Conservation (phyloP, 139 green algal species). For the Diplosphaera chodatii region DNA sequence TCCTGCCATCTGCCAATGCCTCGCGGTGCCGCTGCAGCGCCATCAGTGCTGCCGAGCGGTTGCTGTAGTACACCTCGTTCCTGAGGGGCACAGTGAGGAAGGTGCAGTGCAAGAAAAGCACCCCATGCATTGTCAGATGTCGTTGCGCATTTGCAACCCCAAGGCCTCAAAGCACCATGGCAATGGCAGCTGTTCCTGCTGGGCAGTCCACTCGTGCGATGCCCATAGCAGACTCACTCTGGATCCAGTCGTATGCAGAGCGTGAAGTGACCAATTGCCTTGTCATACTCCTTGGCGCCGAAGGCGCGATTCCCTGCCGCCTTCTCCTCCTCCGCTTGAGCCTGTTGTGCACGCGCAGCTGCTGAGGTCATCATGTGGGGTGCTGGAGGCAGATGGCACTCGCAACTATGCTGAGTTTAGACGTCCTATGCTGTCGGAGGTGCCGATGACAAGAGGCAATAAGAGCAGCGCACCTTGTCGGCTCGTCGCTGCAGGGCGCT, state of each 20-base stretch:
- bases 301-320: conserved; percentile 69
- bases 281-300: conserved; percentile 25
- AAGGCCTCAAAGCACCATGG: not conserved
- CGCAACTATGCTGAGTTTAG: too few relatives aligned
- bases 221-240: too few relatives aligned
- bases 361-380: too few relatives aligned
- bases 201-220: too few relatives aligned
- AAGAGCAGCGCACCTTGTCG: conserved; percentile 9
- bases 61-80: conserved; percentile 73
- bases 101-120: not conserved
- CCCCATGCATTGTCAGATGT: too few relatives aligned
- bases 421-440: too few relatives aligned
- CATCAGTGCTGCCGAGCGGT: conserved; percentile 60
- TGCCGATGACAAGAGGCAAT: not conserved
- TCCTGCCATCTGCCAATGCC: conserved; percentile 50
- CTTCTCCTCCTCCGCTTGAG: conserved; percentile 55
- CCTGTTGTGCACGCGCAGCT: conserved; percentile 7
- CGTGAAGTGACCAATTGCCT: conserved; percentile 59
- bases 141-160: too few relatives aligned
- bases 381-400: too few relatives aligned
- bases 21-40: conserved; percentile 38
- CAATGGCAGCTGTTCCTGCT: too few relatives aligned
- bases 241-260: conserved; percentile 69
- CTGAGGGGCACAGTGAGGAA: conserved; percentile 8
- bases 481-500: conserved; percentile 27